Evolutionary conservation across 495 filamentous ascomycete genomes (phyloP), one percentile per base, ranked within the genome.

Genomic region (Rostrohypoxylon terebratum): DNA sequence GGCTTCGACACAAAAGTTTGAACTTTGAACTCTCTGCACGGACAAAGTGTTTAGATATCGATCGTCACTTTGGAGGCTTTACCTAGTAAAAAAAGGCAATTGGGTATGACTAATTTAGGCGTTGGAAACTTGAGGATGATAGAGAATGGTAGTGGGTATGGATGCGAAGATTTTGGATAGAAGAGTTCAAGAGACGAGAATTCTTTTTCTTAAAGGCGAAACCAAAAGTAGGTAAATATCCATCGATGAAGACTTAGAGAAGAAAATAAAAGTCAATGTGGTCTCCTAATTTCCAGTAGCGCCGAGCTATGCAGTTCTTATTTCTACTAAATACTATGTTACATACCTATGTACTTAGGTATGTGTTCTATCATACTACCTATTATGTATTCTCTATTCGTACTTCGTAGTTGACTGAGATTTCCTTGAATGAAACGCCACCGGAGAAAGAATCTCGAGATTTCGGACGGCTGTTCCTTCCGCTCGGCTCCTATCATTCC

Each of bases 241-340:
- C 11, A 6, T 48, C 13, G 38, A 42, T 4, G 38, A 42, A 25
- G 50, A 25, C 28, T 13, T 14, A 54, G 23, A 54, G 23, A 54
- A 40, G 28, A 40, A 36, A 14, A 51, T 44, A 23, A 51, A 51
- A 21, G 48, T 58, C 7, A 38, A 72, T 58, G 50, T 66, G 63
- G 58, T 66, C 57, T 63, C 57, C 62, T 62, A 34, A 38, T 59
- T 59, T 38, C 50, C 38, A 59, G 45, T 72, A 72, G 69, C 47
- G 59, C 45, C 59, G 59, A 53, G 48, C 51, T n/a, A 50, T 33
- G 51, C 20, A 25, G 36, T 59, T 59, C 53, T 63, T 68, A 68
- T 68, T 68, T 60, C 36, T 58, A 13, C 18, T n/a, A n/a, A n/a
- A n/a, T n/a, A n/a, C n/a, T n/a, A n/a, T n/a, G n/a, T n/a, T n/a